Evolutionary conservation across 1,284 basidiomycete species (phyloP), one percentile per base, ranked within the genome.

Genomic region (Fereydounia khargensis): DNA sequence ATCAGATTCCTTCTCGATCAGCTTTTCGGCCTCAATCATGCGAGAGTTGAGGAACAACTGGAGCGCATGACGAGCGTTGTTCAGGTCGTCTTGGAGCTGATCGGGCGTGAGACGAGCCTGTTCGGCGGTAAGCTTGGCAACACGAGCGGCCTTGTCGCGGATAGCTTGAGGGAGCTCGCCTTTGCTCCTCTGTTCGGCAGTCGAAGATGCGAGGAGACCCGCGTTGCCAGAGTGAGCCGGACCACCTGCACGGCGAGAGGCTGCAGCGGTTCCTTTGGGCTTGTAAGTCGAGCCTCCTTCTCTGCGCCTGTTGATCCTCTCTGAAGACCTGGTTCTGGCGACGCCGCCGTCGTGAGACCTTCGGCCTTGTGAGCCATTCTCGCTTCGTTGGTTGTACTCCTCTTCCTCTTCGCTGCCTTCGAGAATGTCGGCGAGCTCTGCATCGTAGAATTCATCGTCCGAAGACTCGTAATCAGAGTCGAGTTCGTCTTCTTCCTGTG

Each of bases 1-100:
- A 44, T 74, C 71, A 9, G 69, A 59, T 40, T 68, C 34, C 45
- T 54, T 46, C 27, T 66, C 42, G 39, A 74, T 52, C 36, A 71
- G 59, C 16, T 55, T 45, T 41, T 75, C 69, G 41, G 73, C 73
- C 40, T 74, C 71, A 25, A 70, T 43, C 73, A 75, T 75, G 34
- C 65, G 47, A 22, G 64, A 70, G 55, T 74, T 75, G 34, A 75
- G 58, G 52, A 75, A 75, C n/a, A 74, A 60, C 47, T 74, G 50
- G 37, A 75, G 53, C 3, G 70, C 70, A 6, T 54, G 33, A 19
- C 58, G 49, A 1, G 70, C 70, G 5, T 47, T 51, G 14, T 49
- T 50, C 28, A 75, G 52, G 48, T 74, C 73, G 3, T 47, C 47
- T 13, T 47, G 42, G 32, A 75, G 48, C 35, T 71, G 52, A 4